Base-by-base conservation (phyloP, 2,329 filamentous ascomycete genomes). In the Pyrenophora seminiperda region DNA sequence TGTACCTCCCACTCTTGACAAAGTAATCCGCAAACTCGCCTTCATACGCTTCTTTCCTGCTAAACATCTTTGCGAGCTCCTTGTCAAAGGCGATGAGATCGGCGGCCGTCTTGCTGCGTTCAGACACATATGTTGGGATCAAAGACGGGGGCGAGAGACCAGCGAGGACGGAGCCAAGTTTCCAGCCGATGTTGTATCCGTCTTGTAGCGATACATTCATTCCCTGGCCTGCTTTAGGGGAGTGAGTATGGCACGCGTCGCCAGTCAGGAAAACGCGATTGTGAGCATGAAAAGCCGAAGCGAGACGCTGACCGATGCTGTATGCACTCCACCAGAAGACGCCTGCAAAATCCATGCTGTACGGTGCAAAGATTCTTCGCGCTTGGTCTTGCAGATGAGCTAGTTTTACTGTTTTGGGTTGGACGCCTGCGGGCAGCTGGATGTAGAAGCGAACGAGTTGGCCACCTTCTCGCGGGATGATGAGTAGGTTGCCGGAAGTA, bases 291-390 rank as follows among this genome's bases (percentile, higher is more conserved):
- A 91, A 91, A 38, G 82, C 80, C 58, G 83, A 83, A 2, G 88
- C 88, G 17, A 91, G 81, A 14, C 88, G 82, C 74, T 89, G 86
- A 9, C 86, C 84, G 49, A 89, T 85, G 59, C 85, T 81, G 67
- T 89, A 90, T 34, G 85, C 83, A 37, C 86, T 87, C 74, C 89
- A 90, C 86, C 87, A 90, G 14, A 71, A 86, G 76, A 82, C 84
- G 45, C 80, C 78, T 1, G 76, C 75, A 42, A 84, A 77, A 0
- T 83, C 79, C 54, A 86, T 74, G 0, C 61, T 53, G 47, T 84
- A 86, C 0, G 83, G 83, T 0, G 68, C 54, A 41, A 87, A 81
- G 32, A 86, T 81, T 0, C 69, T 71, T 29, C 74, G 71, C 0
- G 83, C 83, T 0, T 78, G 75, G 3, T 72, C 58, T 47, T 86